Evolutionary conservation across 73 alveolate genomes (phyloP).

Genomic region (Paramecium primaurelia): DNA sequence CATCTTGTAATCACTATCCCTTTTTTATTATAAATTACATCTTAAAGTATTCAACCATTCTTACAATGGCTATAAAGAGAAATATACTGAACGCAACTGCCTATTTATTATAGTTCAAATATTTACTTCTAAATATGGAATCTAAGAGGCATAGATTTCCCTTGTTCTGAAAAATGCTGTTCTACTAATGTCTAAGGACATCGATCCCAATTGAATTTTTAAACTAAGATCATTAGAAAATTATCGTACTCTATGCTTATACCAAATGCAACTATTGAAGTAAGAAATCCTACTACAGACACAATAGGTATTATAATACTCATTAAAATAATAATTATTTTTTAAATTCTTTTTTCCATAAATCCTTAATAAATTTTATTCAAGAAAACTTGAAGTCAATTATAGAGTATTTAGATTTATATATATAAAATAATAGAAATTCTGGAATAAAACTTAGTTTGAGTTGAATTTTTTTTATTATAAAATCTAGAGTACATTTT

Average conservation of each 20-base stretch:
- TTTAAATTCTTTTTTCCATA: neutral
- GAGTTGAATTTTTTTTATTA: neutral
- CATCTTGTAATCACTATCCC: neutral
- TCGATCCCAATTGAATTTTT: neutral
- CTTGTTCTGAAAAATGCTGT: neutral
- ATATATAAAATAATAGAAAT: neutral
- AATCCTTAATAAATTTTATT: neutral
- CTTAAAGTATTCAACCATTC: neutral
- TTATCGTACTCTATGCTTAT: neutral
- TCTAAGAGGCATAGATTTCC: neutral
- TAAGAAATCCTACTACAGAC: neutral
- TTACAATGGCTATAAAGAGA: neutral
- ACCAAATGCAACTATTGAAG: neutral
- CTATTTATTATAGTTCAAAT: neutral
- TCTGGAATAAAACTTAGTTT: neutral
- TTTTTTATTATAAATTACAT: neutral
- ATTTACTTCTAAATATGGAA: constrained; percentile 23
- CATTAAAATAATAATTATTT: neutral
- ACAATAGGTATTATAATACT: neutral
- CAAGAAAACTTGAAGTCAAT: neutral
- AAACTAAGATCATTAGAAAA: neutral
- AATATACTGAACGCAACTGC: neutral
- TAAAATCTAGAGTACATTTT: neutral
- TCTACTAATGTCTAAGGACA: constrained; percentile 8
- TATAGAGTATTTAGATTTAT: neutral